Conservation (phyloP, 768 basidiomycete species). For the Suillus sp. region DNA sequence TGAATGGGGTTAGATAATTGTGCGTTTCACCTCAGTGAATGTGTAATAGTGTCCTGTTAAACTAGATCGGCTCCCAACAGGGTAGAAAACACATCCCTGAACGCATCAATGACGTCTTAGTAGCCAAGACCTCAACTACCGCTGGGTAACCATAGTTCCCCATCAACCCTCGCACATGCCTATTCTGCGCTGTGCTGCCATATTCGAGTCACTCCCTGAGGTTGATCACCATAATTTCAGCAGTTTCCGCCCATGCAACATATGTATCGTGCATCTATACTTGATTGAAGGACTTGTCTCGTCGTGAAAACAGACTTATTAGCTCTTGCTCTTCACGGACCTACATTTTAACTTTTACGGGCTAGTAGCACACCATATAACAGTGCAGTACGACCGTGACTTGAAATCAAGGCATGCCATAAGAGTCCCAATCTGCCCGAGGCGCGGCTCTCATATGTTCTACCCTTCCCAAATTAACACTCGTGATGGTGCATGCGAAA, state of each 20-base stretch:
- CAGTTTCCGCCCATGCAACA: constrained; percentile 62
- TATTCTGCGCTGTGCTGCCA: too few species aligned
- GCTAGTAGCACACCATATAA: background rate
- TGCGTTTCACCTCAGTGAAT: too few species aligned
- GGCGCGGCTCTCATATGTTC: background rate
- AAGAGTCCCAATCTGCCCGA: too few species aligned
- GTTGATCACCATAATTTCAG: constrained; percentile 41
- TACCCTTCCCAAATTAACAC: background rate
- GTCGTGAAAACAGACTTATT: constrained; percentile 28
- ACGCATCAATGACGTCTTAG: too few species aligned
- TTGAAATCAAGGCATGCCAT: background rate
- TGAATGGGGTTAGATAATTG: too few species aligned
- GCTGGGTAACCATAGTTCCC: too few species aligned
- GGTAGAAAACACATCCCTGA: too few species aligned
- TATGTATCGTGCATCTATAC: constrained; percentile 18
- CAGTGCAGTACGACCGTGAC: background rate
- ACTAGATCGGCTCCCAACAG: too few species aligned
- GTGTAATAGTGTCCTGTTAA: too few species aligned
- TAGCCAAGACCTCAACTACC: too few species aligned
- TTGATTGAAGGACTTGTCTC: constrained; percentile 2
- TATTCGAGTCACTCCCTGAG: too few species aligned
- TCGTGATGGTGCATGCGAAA: constrained; percentile 8
- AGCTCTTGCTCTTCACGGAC: background rate
- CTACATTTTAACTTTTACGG: background rate
- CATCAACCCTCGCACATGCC: too few species aligned